Evolutionary conservation across 2,329 filamentous ascomycete species (phyloP).

Genomic region (Claviceps sp.): DNA sequence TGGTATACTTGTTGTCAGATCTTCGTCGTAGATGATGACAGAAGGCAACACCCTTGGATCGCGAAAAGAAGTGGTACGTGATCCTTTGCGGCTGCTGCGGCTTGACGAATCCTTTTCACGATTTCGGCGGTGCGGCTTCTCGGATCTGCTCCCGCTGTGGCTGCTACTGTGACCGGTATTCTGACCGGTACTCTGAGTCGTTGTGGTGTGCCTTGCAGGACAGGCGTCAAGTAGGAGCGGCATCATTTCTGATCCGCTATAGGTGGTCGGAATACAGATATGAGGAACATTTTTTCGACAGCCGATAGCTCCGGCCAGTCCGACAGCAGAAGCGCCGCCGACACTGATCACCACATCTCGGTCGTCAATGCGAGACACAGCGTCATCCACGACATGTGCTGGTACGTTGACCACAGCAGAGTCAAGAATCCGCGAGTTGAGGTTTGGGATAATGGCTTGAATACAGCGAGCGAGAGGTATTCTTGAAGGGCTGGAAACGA

Average conservation of each 20-base stretch:
- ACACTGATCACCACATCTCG: constrained; percentile 47
- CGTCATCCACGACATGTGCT: constrained; percentile 15
- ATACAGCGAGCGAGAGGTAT: constrained; percentile 20
- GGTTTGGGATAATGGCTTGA: constrained; percentile 20
- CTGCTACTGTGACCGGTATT: neutral
- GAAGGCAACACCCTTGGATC: constrained; percentile 14
- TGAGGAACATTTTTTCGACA: constrained; percentile 40
- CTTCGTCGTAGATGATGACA: constrained; percentile 25
- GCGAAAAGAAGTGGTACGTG: constrained; percentile 8
- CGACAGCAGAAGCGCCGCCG: constrained; percentile 49
- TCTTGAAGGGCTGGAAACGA: constrained; percentile 25
- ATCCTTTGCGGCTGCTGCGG: constrained; percentile 2
- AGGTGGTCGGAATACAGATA: constrained; percentile 46
- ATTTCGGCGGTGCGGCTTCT: neutral
- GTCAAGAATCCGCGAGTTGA: constrained; percentile 19
- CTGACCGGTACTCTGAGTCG: neutral
- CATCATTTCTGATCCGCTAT: constrained; percentile 48
- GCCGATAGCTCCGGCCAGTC: constrained; percentile 41
- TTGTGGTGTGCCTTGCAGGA: constrained; percentile 8
- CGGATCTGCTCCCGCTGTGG: neutral
- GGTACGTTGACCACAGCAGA: constrained; percentile 18
- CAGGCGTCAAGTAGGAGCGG: constrained; percentile 8
- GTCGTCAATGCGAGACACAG: constrained; percentile 15
- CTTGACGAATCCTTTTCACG: neutral
- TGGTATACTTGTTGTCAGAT: constrained; percentile 17